A percentile compares a stretch with the other conserved stretches of the same genome.
Evolutionary conservation across 2,329 filamentous ascomycete species (phyloP).

Genomic region (Pseudofabraea citricarpa): DNA sequence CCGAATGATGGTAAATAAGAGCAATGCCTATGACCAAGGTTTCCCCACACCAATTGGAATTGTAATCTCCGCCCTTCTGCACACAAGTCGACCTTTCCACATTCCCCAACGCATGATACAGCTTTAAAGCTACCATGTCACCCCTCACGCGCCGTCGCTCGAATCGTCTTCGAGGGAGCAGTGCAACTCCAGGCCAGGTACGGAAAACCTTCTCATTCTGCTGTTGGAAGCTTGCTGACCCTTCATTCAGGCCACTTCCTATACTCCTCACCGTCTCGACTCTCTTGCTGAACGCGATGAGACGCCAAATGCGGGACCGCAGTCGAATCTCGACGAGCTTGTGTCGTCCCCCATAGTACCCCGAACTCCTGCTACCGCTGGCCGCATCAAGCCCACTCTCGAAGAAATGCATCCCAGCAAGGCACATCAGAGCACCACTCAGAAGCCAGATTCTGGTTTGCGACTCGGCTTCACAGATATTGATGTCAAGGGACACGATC

Average conservation of each 20-base stretch:
- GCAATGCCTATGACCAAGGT: neutral
- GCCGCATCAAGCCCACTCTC: constrained; percentile 63
- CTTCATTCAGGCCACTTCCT: constrained; percentile 10
- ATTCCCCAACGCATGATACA: neutral
- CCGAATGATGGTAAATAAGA: no score
- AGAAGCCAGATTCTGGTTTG: constrained; percentile 72
- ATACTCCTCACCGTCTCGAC: constrained; percentile 19
- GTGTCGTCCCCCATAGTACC: constrained; percentile 21
- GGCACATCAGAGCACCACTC: constrained; percentile 68
- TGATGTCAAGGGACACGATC: constrained; percentile 30
- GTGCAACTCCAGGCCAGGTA: constrained; percentile 26
- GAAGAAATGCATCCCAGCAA: constrained; percentile 92
- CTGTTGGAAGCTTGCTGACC: constrained; percentile 1
- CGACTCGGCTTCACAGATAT: constrained; percentile 79
- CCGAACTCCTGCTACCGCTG: constrained; percentile 58
- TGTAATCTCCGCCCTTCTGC: no score
- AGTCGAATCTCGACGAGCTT: constrained; percentile 17
- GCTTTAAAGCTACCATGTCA: constrained; percentile 12
- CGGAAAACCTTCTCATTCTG: constrained; percentile 7
- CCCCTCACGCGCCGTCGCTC: constrained; percentile 28
- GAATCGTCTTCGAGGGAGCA: constrained; percentile 23
- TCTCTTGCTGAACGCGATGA: constrained; percentile 27
- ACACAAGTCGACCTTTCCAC: no score
- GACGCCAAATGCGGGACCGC: constrained; percentile 11
- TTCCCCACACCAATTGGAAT: neutral